phyloP scores from a whole-genome alignment of 2,329 filamentous ascomycete species.

The Ascosphaera acerosa region DNA sequence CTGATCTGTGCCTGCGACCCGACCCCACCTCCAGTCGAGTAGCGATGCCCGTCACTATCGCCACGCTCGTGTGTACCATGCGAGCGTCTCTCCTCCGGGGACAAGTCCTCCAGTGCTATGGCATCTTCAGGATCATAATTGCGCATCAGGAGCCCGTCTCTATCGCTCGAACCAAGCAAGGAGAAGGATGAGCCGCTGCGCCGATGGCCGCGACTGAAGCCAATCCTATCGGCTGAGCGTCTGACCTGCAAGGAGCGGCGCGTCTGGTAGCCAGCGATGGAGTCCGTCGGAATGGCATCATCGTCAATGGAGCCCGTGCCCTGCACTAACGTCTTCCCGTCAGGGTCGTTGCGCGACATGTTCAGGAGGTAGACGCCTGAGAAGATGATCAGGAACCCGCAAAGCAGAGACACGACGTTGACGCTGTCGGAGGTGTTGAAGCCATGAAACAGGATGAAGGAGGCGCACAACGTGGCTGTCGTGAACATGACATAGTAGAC shows the following conservation, averaged over 20 bases:
- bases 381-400: conserved; percentile 85
- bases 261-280: conserved; percentile 69
- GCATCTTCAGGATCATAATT: conserved; percentile 67
- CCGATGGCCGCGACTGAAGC: conserved; percentile 26
- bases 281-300: conserved; percentile 74
- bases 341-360: conserved; percentile 74
- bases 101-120: conserved; percentile 55
- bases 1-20: neutral
- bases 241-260: conserved; percentile 80
- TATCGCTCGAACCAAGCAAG: conserved; percentile 34
- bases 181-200: conserved; percentile 36
- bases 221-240: conserved; percentile 25
- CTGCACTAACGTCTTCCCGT: conserved; percentile 42
- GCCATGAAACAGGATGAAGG: conserved; percentile 83
- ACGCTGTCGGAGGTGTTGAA: conserved; percentile 88
- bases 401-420: conserved; percentile 76
- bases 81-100: conserved; percentile 32
- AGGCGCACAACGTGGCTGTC: conserved; percentile 76
- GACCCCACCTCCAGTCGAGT: neutral
- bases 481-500: conserved; percentile 97
- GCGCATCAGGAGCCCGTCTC: conserved; percentile 64
- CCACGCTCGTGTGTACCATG: conserved; percentile 29
- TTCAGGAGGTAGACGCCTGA: conserved; percentile 89
- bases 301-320: conserved; percentile 29
- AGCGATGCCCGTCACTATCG: conserved; percentile 1